These are phyloP conservation scores for Camellia granthamiana DNA, from an alignment of 148 eudicot species.

Conservation along the genomic window DNA sequence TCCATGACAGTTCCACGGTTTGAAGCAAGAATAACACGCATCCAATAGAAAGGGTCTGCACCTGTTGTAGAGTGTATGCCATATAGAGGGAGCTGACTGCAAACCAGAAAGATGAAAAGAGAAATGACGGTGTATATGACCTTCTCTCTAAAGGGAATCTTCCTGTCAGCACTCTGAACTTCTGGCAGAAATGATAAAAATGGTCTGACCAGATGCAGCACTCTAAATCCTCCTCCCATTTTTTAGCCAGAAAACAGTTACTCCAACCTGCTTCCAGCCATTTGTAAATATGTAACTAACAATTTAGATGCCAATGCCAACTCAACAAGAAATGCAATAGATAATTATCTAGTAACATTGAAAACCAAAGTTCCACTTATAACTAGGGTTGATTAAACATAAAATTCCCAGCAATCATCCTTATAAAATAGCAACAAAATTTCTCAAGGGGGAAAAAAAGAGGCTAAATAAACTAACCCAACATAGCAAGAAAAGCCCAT, in stretches of 20 bases:
- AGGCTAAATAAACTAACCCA: neutral
- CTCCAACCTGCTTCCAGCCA: constrained; percentile 22
- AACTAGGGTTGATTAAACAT: neutral
- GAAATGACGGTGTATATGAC: constrained; percentile 83
- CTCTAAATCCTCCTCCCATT: constrained; percentile 87
- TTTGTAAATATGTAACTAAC: neutral
- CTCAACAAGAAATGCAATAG: neutral
- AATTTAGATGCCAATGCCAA: neutral
- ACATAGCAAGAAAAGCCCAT: neutral
- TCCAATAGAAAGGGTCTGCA: constrained; percentile 86
- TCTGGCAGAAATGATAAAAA: constrained; percentile 76
- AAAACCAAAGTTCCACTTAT: neutral
- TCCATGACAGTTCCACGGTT: constrained; percentile 93
- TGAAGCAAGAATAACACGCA: constrained; percentile 91
- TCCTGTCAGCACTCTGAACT: constrained; percentile 77
- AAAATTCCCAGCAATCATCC: neutral
- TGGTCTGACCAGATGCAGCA: constrained; percentile 74
- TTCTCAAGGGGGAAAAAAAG: too few relatives aligned
- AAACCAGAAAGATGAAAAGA: constrained; percentile 71
- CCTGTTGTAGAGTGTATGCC: constrained; percentile 84
- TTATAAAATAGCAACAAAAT: neutral
- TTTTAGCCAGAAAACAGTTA: constrained; percentile 20
- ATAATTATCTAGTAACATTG: neutral
- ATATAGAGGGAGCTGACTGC: constrained; percentile 89
- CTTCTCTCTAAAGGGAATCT: constrained; percentile 78